These are phyloP conservation scores for Candida silvatica DNA, from an alignment of 805 yeast species.

Conservation along the genomic window DNA sequence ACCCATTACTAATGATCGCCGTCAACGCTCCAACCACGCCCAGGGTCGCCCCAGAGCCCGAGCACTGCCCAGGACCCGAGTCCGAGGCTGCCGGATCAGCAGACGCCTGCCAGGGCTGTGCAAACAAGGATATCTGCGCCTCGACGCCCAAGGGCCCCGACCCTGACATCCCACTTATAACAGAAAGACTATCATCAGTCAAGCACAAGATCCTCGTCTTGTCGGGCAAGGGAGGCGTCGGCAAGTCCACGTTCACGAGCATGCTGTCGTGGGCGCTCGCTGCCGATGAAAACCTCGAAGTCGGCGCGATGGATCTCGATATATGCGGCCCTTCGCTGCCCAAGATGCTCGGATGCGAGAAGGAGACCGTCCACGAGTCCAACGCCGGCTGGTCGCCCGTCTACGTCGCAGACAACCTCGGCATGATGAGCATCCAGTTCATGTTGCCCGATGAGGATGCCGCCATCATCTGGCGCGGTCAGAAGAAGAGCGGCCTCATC, in stretches of 20 bases:
- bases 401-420: conserved; percentile 88
- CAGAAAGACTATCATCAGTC: conserved; percentile 50
- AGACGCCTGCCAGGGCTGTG: conserved; percentile 92
- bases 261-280: conserved; percentile 97
- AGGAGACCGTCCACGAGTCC: conserved; percentile 81
- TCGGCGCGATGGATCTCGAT: conserved; percentile 96
- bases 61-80: conserved; percentile 98
- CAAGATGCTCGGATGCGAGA: conserved; percentile 84
- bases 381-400: conserved; percentile 96
- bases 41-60: conserved; percentile 92
- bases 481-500: conserved; percentile 88
- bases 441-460: conserved; percentile 91
- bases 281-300: conserved; percentile 68
- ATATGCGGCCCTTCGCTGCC: conserved; percentile 98
- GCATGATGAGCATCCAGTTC: conserved; percentile 91
- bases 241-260: conserved; percentile 91
- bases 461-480: conserved; percentile 95
- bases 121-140: conserved; percentile 85
- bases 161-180: conserved; percentile 78
- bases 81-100: conserved; percentile 89
- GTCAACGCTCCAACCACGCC: too few relatives aligned
- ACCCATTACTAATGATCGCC: neutral
- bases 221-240: conserved; percentile 93
- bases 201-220: conserved; percentile 75
- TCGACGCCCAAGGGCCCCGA: conserved; percentile 91